Conservation (phyloP, 73 alveolate species). For the Paramecium sexaurelia region DNA sequence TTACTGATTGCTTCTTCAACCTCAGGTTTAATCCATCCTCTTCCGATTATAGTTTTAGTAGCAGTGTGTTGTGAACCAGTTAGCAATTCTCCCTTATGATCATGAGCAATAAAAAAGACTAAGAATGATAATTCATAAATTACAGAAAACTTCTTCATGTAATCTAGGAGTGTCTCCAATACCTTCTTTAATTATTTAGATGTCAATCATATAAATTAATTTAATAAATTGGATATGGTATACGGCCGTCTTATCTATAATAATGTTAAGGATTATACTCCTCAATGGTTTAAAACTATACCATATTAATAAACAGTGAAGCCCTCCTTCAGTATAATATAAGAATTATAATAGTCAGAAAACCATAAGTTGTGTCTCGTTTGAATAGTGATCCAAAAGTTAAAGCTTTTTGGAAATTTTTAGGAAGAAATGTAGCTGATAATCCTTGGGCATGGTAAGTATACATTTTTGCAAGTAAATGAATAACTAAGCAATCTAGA, state of each 20-base stretch:
- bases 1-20: background rate
- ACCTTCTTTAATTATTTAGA: slow-evolving; percentile 22
- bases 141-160: slow-evolving; percentile 45
- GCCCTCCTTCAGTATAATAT: slow-evolving; percentile 61
- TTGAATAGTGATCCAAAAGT: slow-evolving; percentile 61
- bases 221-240: slow-evolving; percentile 50
- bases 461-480: slow-evolving; percentile 62
- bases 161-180: slow-evolving; percentile 23
- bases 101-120: slow-evolving; percentile 16
- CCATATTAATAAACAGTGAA: slow-evolving; percentile 65
- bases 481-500: background rate
- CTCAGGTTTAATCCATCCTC: background rate
- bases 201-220: background rate
- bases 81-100: background rate
- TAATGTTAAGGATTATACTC: slow-evolving; percentile 63
- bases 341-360: background rate
- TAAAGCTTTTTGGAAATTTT: slow-evolving; percentile 61
- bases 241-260: slow-evolving; percentile 65
- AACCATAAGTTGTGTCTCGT: slow-evolving; percentile 63
- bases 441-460: slow-evolving; percentile 66
- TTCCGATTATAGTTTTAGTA: slow-evolving; percentile 22
- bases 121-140: background rate
- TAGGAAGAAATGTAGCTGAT: slow-evolving; percentile 50
- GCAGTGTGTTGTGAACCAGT: slow-evolving; percentile 23
- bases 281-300: slow-evolving; percentile 66